A percentile compares a stretch with the other conserved stretches of the same genome.
phyloP scores from a whole-genome alignment of 192 early-diverging fungal genomes.

The Geranomyces michiganensis region DNA sequence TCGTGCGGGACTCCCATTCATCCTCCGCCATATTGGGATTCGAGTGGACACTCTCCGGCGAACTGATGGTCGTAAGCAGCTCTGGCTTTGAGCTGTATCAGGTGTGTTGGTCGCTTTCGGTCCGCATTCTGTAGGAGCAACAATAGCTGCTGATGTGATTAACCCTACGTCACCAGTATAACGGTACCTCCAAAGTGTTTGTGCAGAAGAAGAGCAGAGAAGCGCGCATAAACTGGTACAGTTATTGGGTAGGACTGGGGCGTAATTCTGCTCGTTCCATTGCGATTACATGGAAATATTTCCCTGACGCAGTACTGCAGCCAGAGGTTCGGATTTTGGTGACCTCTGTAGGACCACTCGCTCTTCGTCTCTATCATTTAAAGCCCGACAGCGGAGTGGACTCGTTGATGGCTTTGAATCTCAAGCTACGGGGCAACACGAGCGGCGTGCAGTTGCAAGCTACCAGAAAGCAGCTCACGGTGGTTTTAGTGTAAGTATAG shows the following conservation, averaged over 20 bases:
- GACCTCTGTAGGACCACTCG: not conserved
- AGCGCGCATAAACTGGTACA: slow-evolving; percentile 26
- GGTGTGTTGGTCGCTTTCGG: slow-evolving; percentile 11
- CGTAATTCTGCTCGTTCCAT: not conserved
- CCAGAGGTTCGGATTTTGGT: slow-evolving; percentile 21
- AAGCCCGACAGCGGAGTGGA: not conserved
- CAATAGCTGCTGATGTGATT: too few species aligned
- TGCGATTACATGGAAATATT: too few species aligned
- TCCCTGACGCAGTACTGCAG: not conserved
- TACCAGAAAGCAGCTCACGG: slow-evolving; percentile 16
- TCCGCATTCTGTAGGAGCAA: too few species aligned
- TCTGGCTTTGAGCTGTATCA: slow-evolving; percentile 23
- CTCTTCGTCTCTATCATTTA: slow-evolving; percentile 20
- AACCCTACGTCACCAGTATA: too few species aligned
- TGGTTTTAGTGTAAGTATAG: slow-evolving; percentile 12
- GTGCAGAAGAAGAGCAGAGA: slow-evolving; percentile 8
- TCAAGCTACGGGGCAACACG: not conserved
- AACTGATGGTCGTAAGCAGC: slow-evolving; percentile 19
- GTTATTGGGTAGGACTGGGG: slow-evolving; percentile 22
- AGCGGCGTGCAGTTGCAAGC: not conserved
- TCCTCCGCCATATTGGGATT: slow-evolving; percentile 29
- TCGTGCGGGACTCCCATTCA: slow-evolving; percentile 13
- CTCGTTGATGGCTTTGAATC: not conserved
- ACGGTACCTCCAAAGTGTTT: not conserved
- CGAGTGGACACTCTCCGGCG: slow-evolving; percentile 23